phyloP scores from a whole-genome alignment of 1,139 yeast genomes.

The Blastobotrys niveus region DNA sequence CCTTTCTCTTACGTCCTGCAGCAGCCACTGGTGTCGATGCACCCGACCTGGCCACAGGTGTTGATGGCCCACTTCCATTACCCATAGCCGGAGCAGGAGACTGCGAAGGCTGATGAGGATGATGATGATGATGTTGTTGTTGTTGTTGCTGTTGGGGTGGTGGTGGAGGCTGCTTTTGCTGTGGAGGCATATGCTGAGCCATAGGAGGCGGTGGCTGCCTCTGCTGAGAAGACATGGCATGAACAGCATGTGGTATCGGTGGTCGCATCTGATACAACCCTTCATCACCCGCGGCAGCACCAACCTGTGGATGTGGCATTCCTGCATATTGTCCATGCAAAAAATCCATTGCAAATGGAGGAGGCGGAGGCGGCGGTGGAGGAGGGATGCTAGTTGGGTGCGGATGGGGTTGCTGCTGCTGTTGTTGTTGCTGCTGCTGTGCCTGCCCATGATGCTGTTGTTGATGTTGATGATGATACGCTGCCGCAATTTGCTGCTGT shows the following conservation, averaged over 20 bases:
- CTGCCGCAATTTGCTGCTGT: neutral
- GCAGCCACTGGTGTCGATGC: too few relatives aligned
- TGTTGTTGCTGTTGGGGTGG: too few relatives aligned
- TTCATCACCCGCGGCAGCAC: neutral
- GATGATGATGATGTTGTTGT: too few relatives aligned
- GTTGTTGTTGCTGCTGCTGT: slow-evolving; percentile 21
- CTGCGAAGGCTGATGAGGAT: too few relatives aligned
- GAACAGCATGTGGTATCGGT: too few relatives aligned
- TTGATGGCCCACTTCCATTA: too few relatives aligned
- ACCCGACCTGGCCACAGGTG: too few relatives aligned
- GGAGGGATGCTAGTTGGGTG: neutral
- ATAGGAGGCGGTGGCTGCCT: neutral
- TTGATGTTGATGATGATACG: neutral
- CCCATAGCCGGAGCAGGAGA: too few relatives aligned
- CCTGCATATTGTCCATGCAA: neutral
- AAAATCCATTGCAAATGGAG: slow-evolving; percentile 11
- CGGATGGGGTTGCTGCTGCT: slow-evolving; percentile 8
- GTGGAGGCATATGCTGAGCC: neutral
- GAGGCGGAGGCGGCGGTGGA: slow-evolving; percentile 16
- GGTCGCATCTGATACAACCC: too few relatives aligned
- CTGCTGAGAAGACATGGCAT: too few relatives aligned
- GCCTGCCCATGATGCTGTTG: slow-evolving; percentile 12
- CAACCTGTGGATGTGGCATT: neutral
- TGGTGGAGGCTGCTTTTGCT: slow-evolving; percentile 4
- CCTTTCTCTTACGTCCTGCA: slow-evolving; percentile 17